phyloP scores from a whole-genome alignment of 1,139 yeast genomes.

The Candida labiduridarum region DNA sequence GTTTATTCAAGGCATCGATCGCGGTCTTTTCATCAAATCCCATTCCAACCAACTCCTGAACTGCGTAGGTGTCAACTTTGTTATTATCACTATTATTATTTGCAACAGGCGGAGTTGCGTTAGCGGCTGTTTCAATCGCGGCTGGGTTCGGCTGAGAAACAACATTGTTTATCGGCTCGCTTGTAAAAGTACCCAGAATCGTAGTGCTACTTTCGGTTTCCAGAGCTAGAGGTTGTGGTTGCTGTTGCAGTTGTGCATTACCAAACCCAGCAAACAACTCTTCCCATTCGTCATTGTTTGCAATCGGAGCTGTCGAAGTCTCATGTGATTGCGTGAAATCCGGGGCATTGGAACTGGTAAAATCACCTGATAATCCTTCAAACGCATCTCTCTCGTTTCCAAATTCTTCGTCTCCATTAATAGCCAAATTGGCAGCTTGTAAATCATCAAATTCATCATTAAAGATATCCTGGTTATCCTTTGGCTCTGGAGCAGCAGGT shows the following conservation, averaged over 20 bases:
- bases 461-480: slow-evolving; percentile 30
- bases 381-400: slow-evolving; percentile 20
- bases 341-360: slow-evolving; percentile 40
- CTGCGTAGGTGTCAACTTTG: slow-evolving; percentile 22
- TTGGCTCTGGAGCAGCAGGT: slow-evolving; percentile 37
- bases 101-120: slow-evolving; percentile 3
- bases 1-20: slow-evolving; percentile 63
- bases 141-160: slow-evolving; percentile 4
- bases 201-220: background rate
- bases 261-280: slow-evolving; percentile 91
- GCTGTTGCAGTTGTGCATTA: slow-evolving; percentile 42
- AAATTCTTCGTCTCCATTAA: slow-evolving; percentile 26
- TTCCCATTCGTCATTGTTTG: slow-evolving; percentile 83
- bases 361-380: slow-evolving; percentile 38
- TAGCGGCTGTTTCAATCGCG: background rate
- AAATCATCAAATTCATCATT: slow-evolving; percentile 42
- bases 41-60: slow-evolving; percentile 85
- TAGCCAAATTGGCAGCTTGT: slow-evolving; percentile 48
- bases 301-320: slow-evolving; percentile 16
- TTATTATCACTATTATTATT: background rate
- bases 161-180: background rate
- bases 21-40: slow-evolving; percentile 77
- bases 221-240: slow-evolving; percentile 53
- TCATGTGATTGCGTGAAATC: slow-evolving; percentile 23
- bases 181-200: background rate